Conservation (phyloP, 148 eudicot species). For the Camellia japonica region DNA sequence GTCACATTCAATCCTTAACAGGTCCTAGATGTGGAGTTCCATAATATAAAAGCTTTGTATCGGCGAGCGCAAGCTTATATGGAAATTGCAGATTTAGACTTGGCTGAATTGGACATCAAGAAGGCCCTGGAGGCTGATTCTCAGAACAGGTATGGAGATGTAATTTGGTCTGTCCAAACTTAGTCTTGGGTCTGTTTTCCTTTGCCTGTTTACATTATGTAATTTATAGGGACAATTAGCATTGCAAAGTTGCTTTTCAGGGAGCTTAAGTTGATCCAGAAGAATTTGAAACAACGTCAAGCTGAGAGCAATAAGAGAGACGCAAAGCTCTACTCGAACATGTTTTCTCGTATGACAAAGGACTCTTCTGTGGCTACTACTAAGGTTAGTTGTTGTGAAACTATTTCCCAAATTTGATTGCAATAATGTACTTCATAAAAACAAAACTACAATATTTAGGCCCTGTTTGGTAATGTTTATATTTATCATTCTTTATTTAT, state of each 20-base stretch:
- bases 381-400: conserved; percentile 28
- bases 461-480: no score
- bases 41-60: conserved; percentile 64
- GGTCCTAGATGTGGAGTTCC: conserved; percentile 54
- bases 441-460: neutral
- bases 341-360: conserved; percentile 45
- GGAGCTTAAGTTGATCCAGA: conserved; percentile 55
- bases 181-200: neutral
- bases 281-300: conserved; percentile 51
- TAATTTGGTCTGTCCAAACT: neutral
- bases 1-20: conserved; percentile 14
- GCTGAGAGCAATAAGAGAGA: conserved; percentile 56
- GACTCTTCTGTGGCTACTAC: conserved; percentile 29
- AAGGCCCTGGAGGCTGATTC: conserved; percentile 66
- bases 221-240: neutral
- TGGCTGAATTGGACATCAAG: conserved; percentile 62
- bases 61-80: conserved; percentile 62
- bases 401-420: neutral
- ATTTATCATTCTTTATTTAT: no score
- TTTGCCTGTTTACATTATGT: neutral
- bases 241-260: conserved; percentile 24
- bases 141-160: conserved; percentile 39
- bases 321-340: conserved; percentile 53
- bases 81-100: conserved; percentile 42
- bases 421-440: neutral